Base-by-base conservation (phyloP, 495 filamentous ascomycete genomes). In the Aspergillus campestris region DNA sequence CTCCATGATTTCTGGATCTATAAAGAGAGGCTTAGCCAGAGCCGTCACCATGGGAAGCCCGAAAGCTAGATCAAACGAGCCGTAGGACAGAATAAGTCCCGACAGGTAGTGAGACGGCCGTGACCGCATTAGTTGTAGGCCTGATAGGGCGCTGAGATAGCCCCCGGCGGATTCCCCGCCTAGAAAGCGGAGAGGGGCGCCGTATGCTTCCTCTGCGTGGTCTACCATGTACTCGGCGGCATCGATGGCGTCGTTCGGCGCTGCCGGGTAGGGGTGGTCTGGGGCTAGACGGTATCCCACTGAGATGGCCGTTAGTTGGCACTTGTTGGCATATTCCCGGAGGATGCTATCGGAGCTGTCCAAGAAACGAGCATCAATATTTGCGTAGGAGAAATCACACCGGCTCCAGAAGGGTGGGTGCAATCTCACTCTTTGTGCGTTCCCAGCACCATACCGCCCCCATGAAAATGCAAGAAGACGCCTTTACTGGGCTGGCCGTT, bases 281-380 rank as follows among this genome's bases (percentile, higher is more conserved):
- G 79, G 79, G 6, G 79, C 77, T n/a, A 74, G 66, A 37, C 79
- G 63, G 59, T 82, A 82, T 11, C 76, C 79, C 13, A 79, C 65
- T 6, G 72, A 74, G 8, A 82, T 49, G 30, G 75, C 68, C 7
- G 66, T 62, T 27, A 74, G 43, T 27, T 69, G 51, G 24, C 50
- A 56, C 13, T 48, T 51, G 47, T 78, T 62, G 42, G 74, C 75
- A 38, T 46, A 49, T 31, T 24, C 24, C n/a, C 35, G 51, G 7
- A 53, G 42, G 14, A 4, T 34, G 5, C 13, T 28, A 28, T 47
- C 45, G 2, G 15, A 34, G 38, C 49, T 48, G 40, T 15, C 2
- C 18, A 34, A 15, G 18, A 37, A 2, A 24, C 4, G 18, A 24
- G 18, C 18, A 14, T 34, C 27, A 34, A 42, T 33, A 34, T 36